These are phyloP conservation scores for Fusarium floridanum DNA, from an alignment of 2,329 filamentous ascomycete genomes.

Conservation along the genomic window DNA sequence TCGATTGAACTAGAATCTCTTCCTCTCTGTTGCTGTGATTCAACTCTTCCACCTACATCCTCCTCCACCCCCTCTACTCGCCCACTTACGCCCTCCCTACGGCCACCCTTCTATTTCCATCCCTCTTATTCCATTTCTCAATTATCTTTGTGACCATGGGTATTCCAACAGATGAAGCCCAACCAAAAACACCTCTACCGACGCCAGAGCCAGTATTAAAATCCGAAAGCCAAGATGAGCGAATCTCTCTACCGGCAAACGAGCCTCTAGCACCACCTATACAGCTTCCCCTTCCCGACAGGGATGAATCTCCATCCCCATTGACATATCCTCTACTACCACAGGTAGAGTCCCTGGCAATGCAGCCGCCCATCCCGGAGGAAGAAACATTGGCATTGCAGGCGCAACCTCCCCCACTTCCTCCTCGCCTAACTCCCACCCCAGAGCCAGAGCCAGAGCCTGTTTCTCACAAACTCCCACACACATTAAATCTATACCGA, in stretches of 20 bases:
- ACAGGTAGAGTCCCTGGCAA: not conserved
- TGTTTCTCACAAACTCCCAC: conserved; percentile 36
- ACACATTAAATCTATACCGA: conserved; percentile 39
- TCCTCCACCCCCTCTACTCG: not conserved
- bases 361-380: not conserved
- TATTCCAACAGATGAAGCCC: not conserved
- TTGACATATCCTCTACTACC: not conserved
- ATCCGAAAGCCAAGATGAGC: conserved; percentile 9
- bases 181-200: conserved; percentile 1
- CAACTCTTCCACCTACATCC: not conserved
- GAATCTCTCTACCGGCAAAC: not conserved
- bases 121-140: not conserved
- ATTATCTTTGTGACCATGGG: not conserved
- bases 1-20: not conserved
- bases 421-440: not conserved
- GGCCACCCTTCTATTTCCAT: not conserved
- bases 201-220: conserved; percentile 28
- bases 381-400: not conserved
- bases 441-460: conserved; percentile 5
- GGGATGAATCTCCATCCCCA: not conserved
- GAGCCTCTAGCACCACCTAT: not conserved
- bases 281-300: not conserved
- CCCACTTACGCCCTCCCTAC: not conserved
- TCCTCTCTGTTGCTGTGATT: not conserved
- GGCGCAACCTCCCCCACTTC: not conserved